Evolutionary conservation across 2,329 filamentous ascomycete genomes (phyloP), one percentile per base, ranked within the genome.

Genomic region (Ceratocystis papillata): DNA sequence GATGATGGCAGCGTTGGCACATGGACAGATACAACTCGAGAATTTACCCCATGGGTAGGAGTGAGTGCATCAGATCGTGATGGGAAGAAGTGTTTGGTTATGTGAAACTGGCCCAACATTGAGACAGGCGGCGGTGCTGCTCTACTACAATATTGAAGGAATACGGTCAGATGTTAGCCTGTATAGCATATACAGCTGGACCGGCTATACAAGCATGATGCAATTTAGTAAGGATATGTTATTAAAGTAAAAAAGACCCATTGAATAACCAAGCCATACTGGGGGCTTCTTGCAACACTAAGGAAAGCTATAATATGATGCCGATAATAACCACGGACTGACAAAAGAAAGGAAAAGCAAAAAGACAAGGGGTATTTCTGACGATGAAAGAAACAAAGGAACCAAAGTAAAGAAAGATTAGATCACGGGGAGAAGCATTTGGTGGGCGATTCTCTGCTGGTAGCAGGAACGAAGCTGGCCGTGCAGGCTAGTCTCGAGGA

Each of bases 1-100:
- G 79, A 81, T 67, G 74, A 72, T 7, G 75, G 73, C 46, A 81
- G 78, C 70, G 77, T 74, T 69, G 75, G 76, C 7, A 80, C 76
- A 20, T 84, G 81, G 82, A 84, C 81, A 1, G 81, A 85, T 69
- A 75, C 81, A 12, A 75, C 77, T 0, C 73, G 72, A 28, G 70
- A 67, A 62, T 72, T 71, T 20, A 69, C 69, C 7, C 69, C 71
- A n/a, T 64, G 53, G 62, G 30, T 25, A 8, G 33, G 48, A 8
- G 37, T 37, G 12, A 46, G 44, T 15, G 44, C 57, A 5, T 55
- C 64, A 33, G 66, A 68, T 12, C 68, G 60, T 10, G 72, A 71
- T 48, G 72, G 74, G 17, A 79, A 75, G 71, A 83, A 79, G 70
- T 84, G 82, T 70, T 69, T 74, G 25, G 73, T 84, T 62, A 84